Percentiles rank a stretch among this genome's conserved stretches.
Conservation (phyloP, 495 filamentous ascomycete species). For the Aspergillus conjunctus region DNA sequence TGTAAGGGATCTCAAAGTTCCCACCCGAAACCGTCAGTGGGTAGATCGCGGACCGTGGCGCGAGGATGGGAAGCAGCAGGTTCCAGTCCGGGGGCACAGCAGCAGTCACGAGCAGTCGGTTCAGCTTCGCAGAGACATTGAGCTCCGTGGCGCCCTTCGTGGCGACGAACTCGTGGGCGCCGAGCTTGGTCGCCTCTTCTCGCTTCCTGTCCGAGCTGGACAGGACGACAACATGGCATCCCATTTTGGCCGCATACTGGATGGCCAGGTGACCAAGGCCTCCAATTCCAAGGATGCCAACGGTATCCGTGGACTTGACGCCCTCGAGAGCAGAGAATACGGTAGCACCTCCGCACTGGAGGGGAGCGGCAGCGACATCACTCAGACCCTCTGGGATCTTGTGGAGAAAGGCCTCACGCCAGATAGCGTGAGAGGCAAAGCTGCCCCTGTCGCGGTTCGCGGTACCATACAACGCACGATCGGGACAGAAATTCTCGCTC, state of each 20-base stretch:
- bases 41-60: slow-evolving; percentile 8
- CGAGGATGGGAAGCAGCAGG: slow-evolving; percentile 15
- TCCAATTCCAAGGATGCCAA: slow-evolving; percentile 21
- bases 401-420: slow-evolving; percentile 22
- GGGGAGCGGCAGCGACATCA: slow-evolving; percentile 17
- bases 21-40: slow-evolving; percentile 10
- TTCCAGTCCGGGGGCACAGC: slow-evolving; percentile 17
- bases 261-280: slow-evolving; percentile 24
- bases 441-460: slow-evolving; percentile 19
- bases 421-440: slow-evolving; percentile 21
- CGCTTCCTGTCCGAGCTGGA: slow-evolving; percentile 20
- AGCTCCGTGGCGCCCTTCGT: slow-evolving; percentile 16
- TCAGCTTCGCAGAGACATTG: slow-evolving; percentile 2
- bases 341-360: slow-evolving; percentile 23
- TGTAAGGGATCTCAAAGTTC: slow-evolving; percentile 18
- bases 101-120: slow-evolving; percentile 15
- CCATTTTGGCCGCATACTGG: slow-evolving; percentile 23
- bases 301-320: slow-evolving; percentile 17
- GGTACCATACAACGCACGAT: slow-evolving; percentile 14
- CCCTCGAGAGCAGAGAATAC: slow-evolving; percentile 17
- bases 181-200: slow-evolving; percentile 19
- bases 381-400: slow-evolving; percentile 17
- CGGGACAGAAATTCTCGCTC: slow-evolving; percentile 13
- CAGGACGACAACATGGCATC: slow-evolving; percentile 21
- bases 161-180: slow-evolving; percentile 21